Percentiles rank a stretch among this genome's conserved stretches.
phyloP scores from a whole-genome alignment of 441 rosid species.

The Pelargonium fulgidum region DNA sequence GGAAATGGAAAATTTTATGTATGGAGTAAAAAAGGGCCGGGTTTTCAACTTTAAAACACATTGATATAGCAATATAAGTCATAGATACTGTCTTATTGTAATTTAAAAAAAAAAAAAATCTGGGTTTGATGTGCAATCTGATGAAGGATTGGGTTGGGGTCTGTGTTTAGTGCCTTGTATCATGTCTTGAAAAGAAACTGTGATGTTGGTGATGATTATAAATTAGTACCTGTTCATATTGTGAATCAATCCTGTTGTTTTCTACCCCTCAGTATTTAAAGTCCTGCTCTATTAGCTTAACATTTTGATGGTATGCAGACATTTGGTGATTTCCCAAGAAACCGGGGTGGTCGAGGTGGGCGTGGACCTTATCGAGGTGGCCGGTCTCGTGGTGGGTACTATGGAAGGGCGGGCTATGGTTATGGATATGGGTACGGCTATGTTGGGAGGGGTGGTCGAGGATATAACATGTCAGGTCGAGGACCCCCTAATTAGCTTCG shows the following conservation, averaged over 20 bases:
- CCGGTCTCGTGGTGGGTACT: conserved; percentile 26
- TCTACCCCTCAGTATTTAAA: not conserved
- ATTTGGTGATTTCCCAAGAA: conserved; percentile 30
- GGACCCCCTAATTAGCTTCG: conserved; percentile 5
- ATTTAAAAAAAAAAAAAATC: too few relatives aligned
- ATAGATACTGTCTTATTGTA: too few relatives aligned
- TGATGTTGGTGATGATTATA: too few relatives aligned
- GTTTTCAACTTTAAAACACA: too few relatives aligned
- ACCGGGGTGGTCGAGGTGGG: conserved; percentile 32
- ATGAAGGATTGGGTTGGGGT: too few relatives aligned
- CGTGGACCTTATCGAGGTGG: conserved; percentile 34
- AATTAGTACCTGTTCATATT: not conserved
- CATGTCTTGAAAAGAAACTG: too few relatives aligned
- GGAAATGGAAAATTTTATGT: too few relatives aligned
- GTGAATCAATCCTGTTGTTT: not conserved
- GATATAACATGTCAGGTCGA: conserved; percentile 21
- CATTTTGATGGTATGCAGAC: conserved; percentile 22
- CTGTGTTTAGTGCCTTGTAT: too few relatives aligned
- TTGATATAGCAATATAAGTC: too few relatives aligned
- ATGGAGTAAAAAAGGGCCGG: too few relatives aligned
- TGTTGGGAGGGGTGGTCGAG: conserved; percentile 25
- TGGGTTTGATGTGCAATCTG: too few relatives aligned
- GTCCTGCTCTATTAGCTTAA: not conserved
- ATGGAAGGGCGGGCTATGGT: conserved; percentile 20
- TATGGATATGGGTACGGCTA: conserved; percentile 22